Percentiles rank a stretch among this genome's conserved stretches.
Evolutionary conservation across 2,329 filamentous ascomycete species (phyloP).

Genomic region (Fusarium clavum): DNA sequence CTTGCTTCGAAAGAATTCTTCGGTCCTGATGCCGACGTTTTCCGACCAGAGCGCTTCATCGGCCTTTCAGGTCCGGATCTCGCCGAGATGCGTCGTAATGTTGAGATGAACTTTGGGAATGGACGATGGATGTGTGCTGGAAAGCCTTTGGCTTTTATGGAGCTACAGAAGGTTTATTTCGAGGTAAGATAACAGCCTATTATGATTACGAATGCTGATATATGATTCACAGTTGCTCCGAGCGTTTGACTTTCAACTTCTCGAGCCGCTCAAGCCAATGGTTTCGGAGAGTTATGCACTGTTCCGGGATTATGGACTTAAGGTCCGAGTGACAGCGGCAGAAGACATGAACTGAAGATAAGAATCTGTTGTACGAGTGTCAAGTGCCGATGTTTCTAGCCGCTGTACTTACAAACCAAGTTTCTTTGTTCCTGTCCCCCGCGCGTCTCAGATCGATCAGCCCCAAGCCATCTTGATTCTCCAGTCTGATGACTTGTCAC

Average conservation of each 20-base stretch:
- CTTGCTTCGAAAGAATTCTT: background rate
- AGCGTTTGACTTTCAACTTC: background rate
- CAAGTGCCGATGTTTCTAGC: background rate
- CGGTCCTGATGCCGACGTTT: background rate
- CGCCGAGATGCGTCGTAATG: slow-evolving; percentile 10
- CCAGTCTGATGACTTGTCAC: background rate
- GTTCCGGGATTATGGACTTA: slow-evolving; percentile 1
- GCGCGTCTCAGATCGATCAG: background rate
- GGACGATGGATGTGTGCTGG: slow-evolving; percentile 18
- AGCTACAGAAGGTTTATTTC: background rate
- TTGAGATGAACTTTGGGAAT: slow-evolving; percentile 6
- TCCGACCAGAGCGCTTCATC: slow-evolving; percentile 7
- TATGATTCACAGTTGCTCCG: background rate
- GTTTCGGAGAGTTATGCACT: background rate
- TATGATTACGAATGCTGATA: background rate
- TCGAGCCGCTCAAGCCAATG: background rate
- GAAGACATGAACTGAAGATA: background rate
- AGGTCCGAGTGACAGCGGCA: background rate
- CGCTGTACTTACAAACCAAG: background rate
- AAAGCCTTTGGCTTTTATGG: slow-evolving; percentile 9
- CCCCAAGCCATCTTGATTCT: background rate
- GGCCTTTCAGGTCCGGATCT: background rate
- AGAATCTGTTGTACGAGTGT: background rate
- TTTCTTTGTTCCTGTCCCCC: background rate
- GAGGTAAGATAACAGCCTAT: background rate